Evolutionary conservation across 208 protist species (phyloP).

Genomic region (Leishmania mexicana): DNA sequence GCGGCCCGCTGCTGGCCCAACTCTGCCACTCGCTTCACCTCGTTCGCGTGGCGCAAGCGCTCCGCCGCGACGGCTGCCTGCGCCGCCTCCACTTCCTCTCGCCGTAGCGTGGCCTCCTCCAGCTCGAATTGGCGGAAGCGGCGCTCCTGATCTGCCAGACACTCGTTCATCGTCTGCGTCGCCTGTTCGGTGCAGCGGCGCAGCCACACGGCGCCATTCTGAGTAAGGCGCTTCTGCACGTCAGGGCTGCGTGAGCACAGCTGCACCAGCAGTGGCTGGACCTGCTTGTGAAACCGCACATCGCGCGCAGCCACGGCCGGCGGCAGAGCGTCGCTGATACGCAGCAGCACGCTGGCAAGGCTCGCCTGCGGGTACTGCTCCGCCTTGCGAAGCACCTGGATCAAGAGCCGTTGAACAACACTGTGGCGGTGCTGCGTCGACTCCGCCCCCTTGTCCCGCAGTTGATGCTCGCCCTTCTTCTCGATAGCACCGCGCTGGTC

Average conservation of each 20-base stretch:
- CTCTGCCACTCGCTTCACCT: slow-evolving; percentile 16
- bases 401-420: slow-evolving; percentile 43
- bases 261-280: slow-evolving; percentile 41
- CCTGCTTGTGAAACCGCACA: slow-evolving; percentile 20
- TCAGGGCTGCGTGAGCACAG: slow-evolving; percentile 33
- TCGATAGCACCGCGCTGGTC: neutral
- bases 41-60: slow-evolving; percentile 34
- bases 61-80: slow-evolving; percentile 11
- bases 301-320: slow-evolving; percentile 26
- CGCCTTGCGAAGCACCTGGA: slow-evolving; percentile 50
- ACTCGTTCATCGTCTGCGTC: slow-evolving; percentile 38
- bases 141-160: slow-evolving; percentile 52
- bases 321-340: slow-evolving; percentile 52
- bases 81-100: slow-evolving; percentile 26
- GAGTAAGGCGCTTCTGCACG: slow-evolving; percentile 27
- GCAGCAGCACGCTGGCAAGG: slow-evolving; percentile 40
- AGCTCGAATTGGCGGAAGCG: slow-evolving; percentile 63
- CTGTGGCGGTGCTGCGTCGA: slow-evolving; percentile 13
- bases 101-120: slow-evolving; percentile 44
- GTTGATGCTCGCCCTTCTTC: neutral
- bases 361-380: slow-evolving; percentile 31
- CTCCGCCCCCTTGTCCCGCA: neutral
- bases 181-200: slow-evolving; percentile 32
- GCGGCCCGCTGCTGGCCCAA: slow-evolving; percentile 1
- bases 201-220: slow-evolving; percentile 58